Conservation (phyloP, 2,329 filamentous ascomycete species). For the Bertia moriformis region DNA sequence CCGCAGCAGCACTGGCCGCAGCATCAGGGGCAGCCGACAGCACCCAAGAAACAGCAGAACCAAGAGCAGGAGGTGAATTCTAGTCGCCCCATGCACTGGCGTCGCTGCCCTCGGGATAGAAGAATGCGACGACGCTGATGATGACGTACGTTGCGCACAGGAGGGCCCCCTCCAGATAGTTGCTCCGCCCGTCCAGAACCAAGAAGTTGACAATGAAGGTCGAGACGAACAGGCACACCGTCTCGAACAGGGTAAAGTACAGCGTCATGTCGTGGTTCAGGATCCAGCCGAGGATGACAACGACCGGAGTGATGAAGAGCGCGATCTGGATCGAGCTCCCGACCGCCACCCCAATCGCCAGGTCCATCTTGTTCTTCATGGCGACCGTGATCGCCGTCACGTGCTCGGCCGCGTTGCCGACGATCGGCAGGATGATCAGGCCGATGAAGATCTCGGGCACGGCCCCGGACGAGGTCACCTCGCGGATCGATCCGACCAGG, state of each 20-base stretch:
- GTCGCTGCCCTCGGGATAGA: constrained; percentile 20
- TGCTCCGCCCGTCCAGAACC: constrained; percentile 58
- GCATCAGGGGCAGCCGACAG: no score
- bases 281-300: constrained; percentile 44
- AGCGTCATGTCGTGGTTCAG: constrained; percentile 42
- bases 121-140: constrained; percentile 28
- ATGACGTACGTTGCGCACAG: constrained; percentile 38
- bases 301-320: constrained; percentile 42
- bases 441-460: constrained; percentile 44
- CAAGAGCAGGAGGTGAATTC: no score
- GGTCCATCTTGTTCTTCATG: constrained; percentile 43
- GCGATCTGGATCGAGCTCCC: constrained; percentile 48
- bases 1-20: no score
- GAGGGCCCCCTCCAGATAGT: constrained; percentile 52
- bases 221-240: constrained; percentile 55
- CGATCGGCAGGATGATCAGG: constrained; percentile 44
- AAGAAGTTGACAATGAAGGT: constrained; percentile 63
- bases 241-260: constrained; percentile 64
- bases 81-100: no score
- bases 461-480: constrained; percentile 29
- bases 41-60: no score
- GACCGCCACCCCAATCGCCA: constrained; percentile 44
- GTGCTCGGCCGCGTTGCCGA: constrained; percentile 49
- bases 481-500: constrained; percentile 42
- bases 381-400: constrained; percentile 47